Base-by-base conservation (phyloP, 148 eudicot species). In the Vaccinium corymbosum region DNA sequence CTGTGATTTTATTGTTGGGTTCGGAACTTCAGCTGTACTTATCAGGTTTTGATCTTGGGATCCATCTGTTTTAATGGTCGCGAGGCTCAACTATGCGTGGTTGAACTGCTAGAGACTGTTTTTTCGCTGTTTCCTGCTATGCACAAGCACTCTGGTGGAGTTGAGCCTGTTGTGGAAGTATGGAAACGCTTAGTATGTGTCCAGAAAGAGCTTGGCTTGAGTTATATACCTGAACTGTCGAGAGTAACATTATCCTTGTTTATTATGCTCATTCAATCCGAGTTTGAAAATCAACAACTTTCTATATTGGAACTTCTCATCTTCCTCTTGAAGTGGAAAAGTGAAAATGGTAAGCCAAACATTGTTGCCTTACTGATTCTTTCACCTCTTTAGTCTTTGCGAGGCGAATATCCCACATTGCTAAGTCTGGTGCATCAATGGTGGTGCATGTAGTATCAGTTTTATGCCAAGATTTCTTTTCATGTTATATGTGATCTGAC, bases 151-250 rank as follows among this genome's bases (percentile, higher is more conserved):
- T 84, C 82, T 77, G 89, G 89, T 49, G 93, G 90, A 57, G 84
- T 83, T 87, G 95, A 91, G 88, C 83, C 88, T 79, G 72, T 93
- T 20, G 84, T 95, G 83, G 87, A 90, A 72, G 84, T 92, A 71
- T 86, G 90, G 53, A 89, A 89, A 89, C 86, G 91, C 76, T 85
- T 95, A 77, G 80, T 97, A 85, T 72, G 59, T 83, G 89, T 83
- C 70, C 94, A 94, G 85, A 90, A 88, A 87, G 97, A 97, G 87
- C 96, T 97, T 87, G 93, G 92, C 80, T 86, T 97, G 87, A 88
- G 82, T 82, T 94, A 85, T 86, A 52, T 90, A 71, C 91, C 92
- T 52, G 93, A 94, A 85, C 49, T 91, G 46, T 89, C 86, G 12
- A 82, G 91, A 61, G 84, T 90, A 50, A 81, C 89, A 78, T 78